Evolutionary conservation across 1,139 yeast species (phyloP).

Genomic region (Candida glucosophila): DNA sequence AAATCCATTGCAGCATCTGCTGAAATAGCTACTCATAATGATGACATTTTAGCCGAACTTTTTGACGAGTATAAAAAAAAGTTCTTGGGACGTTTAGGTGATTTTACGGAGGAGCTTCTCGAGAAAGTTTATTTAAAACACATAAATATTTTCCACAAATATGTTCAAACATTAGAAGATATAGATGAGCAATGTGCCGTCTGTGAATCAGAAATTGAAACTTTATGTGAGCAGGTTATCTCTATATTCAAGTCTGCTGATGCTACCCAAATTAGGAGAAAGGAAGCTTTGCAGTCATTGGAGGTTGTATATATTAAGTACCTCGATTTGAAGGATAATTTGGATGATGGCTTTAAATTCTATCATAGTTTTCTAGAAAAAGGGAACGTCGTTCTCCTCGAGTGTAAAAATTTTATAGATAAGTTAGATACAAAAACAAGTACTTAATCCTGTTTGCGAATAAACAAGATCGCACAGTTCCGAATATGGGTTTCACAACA

Average conservation of each 20-base stretch:
- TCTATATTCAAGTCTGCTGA: conserved; percentile 10
- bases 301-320: conserved; percentile 48
- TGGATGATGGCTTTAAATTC: conserved; percentile 64
- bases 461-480: no score
- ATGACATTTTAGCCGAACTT: conserved; percentile 44
- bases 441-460: no score
- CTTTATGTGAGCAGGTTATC: conserved; percentile 29
- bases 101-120: no score
- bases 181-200: conserved; percentile 33
- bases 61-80: conserved; percentile 33
- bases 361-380: conserved; percentile 55
- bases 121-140: conserved; percentile 28
- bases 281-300: conserved; percentile 42
- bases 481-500: no score
- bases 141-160: conserved; percentile 31
- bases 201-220: conserved; percentile 36
- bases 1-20: conserved; percentile 31
- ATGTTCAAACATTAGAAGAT: conserved; percentile 26
- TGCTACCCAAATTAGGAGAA: conserved; percentile 29
- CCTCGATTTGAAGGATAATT: conserved; percentile 47
- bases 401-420: conserved; percentile 47
- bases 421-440: no score
- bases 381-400: conserved; percentile 37
- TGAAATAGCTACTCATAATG: conserved; percentile 37
- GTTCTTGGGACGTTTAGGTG: conserved; percentile 4